Evolutionary conservation across 2,329 filamentous ascomycete species (phyloP).

Genomic region (Sclerotinia glacialis): DNA sequence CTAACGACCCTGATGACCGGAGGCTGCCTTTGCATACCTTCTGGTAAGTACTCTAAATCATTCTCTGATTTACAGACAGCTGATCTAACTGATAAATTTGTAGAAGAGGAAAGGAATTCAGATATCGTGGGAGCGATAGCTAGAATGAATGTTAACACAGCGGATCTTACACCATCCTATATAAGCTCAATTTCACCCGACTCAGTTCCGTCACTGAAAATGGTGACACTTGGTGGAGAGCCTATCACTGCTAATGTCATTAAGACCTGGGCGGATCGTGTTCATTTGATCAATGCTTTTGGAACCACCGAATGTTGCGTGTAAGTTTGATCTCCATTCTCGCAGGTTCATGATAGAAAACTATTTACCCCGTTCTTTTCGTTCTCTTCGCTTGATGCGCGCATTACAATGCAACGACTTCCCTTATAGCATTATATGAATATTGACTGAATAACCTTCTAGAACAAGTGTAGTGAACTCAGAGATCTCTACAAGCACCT

Average conservation of each 20-base stretch:
- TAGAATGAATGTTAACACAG: slow-evolving; percentile 30
- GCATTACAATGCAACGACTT: background rate
- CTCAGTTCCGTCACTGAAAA: slow-evolving; percentile 16
- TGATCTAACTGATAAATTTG: background rate
- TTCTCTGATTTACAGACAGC: background rate
- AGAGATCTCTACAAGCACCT: slow-evolving; percentile 5
- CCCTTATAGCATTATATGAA: background rate
- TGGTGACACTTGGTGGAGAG: slow-evolving; percentile 23
- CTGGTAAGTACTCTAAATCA: slow-evolving; percentile 8
- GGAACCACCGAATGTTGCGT: slow-evolving; percentile 25
- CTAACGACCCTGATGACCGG: slow-evolving; percentile 28
- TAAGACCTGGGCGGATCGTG: slow-evolving; percentile 20
- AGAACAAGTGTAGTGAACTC: slow-evolving; percentile 16
- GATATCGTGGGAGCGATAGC: slow-evolving; percentile 39
- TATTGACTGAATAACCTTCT: background rate
- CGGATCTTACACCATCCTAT: slow-evolving; percentile 32
- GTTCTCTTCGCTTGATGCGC: background rate
- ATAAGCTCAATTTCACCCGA: slow-evolving; percentile 8
- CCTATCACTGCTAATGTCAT: slow-evolving; percentile 21
- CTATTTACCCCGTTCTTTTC: background rate
- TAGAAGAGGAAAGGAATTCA: slow-evolving; percentile 31
- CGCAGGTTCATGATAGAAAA: background rate
- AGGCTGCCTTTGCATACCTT: slow-evolving; percentile 31
- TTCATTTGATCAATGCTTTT: slow-evolving; percentile 26
- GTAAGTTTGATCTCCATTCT: background rate